Conservation (phyloP, 2,329 filamentous ascomycete species). For the Ophiocordyceps camponoti-leonardi region DNA sequence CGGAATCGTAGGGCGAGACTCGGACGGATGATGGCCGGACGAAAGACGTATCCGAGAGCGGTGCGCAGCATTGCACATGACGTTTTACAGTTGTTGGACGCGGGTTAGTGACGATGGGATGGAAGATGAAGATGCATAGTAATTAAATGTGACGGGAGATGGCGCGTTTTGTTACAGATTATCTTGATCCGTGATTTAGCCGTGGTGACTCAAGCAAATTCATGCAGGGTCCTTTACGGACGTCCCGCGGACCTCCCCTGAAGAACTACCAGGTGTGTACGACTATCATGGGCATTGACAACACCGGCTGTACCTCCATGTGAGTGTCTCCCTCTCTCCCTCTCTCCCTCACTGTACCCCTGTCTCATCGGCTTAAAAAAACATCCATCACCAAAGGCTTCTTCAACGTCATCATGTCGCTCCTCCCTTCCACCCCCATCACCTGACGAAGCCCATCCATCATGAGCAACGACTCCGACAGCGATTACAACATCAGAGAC, state of each 20-base stretch:
- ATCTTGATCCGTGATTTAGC: background rate
- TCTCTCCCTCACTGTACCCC: no score
- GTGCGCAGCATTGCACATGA: conserved; percentile 20
- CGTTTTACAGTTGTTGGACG: background rate
- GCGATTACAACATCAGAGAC: conserved; percentile 4
- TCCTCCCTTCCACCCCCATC: background rate
- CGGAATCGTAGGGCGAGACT: conserved; percentile 2
- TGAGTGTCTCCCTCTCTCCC: no score
- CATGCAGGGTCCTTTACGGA: no score
- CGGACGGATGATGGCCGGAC: conserved; percentile 4
- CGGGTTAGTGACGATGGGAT: background rate
- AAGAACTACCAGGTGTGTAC: no score
- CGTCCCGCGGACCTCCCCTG: no score
- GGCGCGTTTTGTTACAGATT: no score
- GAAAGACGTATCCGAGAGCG: conserved; percentile 11
- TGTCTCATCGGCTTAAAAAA: no score
- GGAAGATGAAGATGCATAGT: background rate
- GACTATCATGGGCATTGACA: no score
- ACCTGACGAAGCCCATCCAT: background rate
- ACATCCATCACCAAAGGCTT: no score
- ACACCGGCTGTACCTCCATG: no score
- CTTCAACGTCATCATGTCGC: background rate
- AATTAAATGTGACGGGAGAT: no score
- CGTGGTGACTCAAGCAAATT: background rate
- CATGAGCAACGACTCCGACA: conserved; percentile 7